These are phyloP conservation scores for Russula foetens DNA, from an alignment of 768 basidiomycete species.

Conservation along the genomic window DNA sequence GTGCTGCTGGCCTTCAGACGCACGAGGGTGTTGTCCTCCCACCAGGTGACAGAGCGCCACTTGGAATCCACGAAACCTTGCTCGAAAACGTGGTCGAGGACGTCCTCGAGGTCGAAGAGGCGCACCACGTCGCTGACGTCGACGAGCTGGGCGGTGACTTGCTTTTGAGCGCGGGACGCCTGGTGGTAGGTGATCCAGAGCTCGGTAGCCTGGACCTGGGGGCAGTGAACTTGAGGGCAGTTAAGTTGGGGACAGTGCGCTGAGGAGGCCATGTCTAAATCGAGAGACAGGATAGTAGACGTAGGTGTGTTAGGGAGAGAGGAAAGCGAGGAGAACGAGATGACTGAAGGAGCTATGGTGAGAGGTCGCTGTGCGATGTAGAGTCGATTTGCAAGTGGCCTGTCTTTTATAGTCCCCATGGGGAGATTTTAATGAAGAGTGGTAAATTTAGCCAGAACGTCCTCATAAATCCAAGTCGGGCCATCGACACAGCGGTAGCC, in stretches of 20 bases:
- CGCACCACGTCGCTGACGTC: slow-evolving; percentile 36
- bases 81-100: slow-evolving; percentile 38
- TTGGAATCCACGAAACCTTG: slow-evolving; percentile 42
- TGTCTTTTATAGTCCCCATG: neutral
- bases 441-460: neutral
- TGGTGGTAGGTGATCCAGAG: slow-evolving; percentile 45
- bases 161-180: slow-evolving; percentile 35
- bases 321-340: neutral
- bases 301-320: neutral
- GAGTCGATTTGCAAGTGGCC: neutral
- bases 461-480: neutral
- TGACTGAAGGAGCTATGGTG: neutral
- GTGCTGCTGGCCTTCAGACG: slow-evolving; percentile 30
- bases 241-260: too few species aligned
- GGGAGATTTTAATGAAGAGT: neutral
- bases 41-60: slow-evolving; percentile 36
- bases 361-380: neutral
- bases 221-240: too few species aligned
- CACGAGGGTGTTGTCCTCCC: slow-evolving; percentile 35
- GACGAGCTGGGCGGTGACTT: slow-evolving; percentile 39
- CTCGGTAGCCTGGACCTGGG: slow-evolving; percentile 21
- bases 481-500: too few species aligned
- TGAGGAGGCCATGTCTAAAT: neutral
- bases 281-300: neutral
- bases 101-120: slow-evolving; percentile 40